phyloP scores from a whole-genome alignment of 129 eudicot species.

The Arctium minus region DNA sequence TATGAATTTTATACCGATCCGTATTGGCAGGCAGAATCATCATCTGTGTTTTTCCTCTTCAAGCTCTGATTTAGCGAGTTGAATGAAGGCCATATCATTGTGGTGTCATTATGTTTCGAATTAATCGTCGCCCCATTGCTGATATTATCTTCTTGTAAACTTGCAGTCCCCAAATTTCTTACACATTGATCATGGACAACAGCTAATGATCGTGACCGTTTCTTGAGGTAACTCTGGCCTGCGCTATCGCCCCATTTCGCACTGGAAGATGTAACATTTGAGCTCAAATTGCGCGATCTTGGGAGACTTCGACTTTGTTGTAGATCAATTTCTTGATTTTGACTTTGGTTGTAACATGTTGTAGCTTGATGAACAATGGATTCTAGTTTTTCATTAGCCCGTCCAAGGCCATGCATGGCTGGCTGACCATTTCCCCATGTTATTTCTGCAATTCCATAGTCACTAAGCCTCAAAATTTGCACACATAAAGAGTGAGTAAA shows the following conservation, averaged over 20 bases:
- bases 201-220: too few species aligned
- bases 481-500: slow-evolving; percentile 9
- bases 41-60: slow-evolving; percentile 57
- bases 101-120: slow-evolving; percentile 42
- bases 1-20: slow-evolving; percentile 45
- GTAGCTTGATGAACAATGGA: too few species aligned
- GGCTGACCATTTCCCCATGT: slow-evolving; percentile 75
- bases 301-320: too few species aligned
- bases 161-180: not conserved
- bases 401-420: too few species aligned
- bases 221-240: too few species aligned
- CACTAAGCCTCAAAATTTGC: slow-evolving; percentile 49
- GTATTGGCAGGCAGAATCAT: slow-evolving; percentile 53
- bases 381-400: too few species aligned
- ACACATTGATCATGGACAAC: too few species aligned
- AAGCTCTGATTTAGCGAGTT: slow-evolving; percentile 60
- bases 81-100: slow-evolving; percentile 71
- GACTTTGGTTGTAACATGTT: too few species aligned
- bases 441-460: slow-evolving; percentile 64
- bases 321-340: too few species aligned
- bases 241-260: too few species aligned
- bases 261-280: too few species aligned
- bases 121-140: slow-evolving; percentile 49
- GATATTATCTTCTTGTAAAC: slow-evolving; percentile 27
- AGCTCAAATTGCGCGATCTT: too few species aligned